Percentiles rank a stretch among this genome's conserved stretches.
These are phyloP conservation scores for Abrus precatorius DNA, from an alignment of 306 rosid genomes.

Conservation along the genomic window DNA sequence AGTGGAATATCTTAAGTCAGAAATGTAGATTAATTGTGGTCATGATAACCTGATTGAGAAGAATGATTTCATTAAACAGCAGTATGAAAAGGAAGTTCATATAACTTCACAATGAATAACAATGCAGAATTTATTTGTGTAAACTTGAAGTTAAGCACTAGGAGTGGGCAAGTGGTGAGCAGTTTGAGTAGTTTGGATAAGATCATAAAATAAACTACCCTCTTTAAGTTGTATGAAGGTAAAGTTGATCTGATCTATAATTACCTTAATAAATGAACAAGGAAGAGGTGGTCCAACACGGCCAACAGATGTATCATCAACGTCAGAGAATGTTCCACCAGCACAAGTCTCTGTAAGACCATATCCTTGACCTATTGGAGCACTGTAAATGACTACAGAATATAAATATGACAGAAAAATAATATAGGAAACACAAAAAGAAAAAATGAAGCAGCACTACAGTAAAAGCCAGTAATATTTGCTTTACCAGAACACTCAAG, in stretches of 20 bases:
- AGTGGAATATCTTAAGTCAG: background rate
- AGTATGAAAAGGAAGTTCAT: background rate
- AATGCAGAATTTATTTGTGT: background rate
- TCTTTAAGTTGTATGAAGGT: background rate
- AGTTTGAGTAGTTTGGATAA: background rate
- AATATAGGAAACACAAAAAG: background rate
- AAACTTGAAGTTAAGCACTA: background rate
- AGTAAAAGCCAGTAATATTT: constrained; percentile 21
- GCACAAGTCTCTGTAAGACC: constrained; percentile 92
- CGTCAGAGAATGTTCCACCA: constrained; percentile 82
- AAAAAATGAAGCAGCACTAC: background rate
- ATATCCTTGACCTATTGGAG: constrained; percentile 89
- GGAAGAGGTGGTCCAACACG: constrained; percentile 94
- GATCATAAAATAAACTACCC: background rate
- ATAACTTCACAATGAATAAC: constrained; percentile 25
- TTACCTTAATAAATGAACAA: constrained; percentile 80
- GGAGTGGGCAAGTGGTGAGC: background rate
- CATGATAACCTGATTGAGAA: background rate
- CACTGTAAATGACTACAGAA: constrained; percentile 56
- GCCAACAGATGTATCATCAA: constrained; percentile 80
- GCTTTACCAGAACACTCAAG: background rate
- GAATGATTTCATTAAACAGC: constrained; percentile 3
- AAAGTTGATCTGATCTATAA: constrained; percentile 16
- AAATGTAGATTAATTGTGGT: constrained; percentile 12
- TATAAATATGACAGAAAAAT: constrained; percentile 26